Conservation (phyloP, 305 asterid genomes). For the Fraxinus sp. region DNA sequence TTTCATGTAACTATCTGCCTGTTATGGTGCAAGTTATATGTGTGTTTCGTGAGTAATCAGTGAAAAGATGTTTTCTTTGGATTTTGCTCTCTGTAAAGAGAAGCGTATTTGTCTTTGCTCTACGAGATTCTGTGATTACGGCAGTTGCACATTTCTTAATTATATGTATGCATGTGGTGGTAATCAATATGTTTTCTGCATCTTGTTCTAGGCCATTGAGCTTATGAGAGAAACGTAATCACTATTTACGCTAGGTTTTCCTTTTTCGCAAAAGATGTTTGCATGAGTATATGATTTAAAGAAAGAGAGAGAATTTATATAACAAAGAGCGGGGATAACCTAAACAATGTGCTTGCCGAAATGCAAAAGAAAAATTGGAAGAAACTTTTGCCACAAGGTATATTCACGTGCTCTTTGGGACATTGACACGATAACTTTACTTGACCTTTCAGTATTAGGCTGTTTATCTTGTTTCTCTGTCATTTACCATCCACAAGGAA, state of each 20-base stretch:
- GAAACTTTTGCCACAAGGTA: background rate
- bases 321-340: background rate
- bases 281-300: background rate
- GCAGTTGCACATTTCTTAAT: background rate
- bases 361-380: background rate
- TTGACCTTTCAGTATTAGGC: background rate
- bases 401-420: background rate
- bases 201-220: background rate
- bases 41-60: constrained; percentile 6
- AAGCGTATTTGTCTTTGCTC: background rate
- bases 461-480: background rate
- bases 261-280: background rate
- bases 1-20: background rate
- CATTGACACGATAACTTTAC: background rate
- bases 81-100: background rate
- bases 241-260: background rate
- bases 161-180: background rate
- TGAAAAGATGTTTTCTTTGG: constrained; percentile 3
- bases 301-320: background rate
- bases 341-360: background rate
- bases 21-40: constrained; percentile 13
- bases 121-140: background rate
- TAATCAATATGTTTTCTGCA: background rate
- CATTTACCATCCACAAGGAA: background rate
- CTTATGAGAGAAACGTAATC: background rate